Evolutionary conservation across 2,329 filamentous ascomycete genomes (phyloP).

Genomic region (Dendryphion nanum): DNA sequence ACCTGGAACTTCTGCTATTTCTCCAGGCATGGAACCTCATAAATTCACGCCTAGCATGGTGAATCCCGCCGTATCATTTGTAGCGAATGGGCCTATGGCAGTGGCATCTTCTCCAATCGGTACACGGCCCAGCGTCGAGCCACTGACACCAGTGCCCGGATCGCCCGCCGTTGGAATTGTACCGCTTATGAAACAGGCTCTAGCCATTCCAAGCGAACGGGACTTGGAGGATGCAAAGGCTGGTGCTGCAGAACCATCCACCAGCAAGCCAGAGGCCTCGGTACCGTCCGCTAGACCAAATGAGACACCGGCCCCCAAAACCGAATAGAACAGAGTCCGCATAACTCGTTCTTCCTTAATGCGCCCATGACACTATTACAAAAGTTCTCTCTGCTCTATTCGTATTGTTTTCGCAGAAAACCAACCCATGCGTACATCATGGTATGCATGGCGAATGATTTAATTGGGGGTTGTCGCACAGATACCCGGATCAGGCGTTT

Average conservation of each 20-base stretch:
- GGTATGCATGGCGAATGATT: too few species aligned
- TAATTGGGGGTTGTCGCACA: too few species aligned
- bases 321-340: too few species aligned
- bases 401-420: too few species aligned
- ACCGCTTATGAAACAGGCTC: conserved; percentile 17
- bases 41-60: conserved; percentile 30
- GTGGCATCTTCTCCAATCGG: conserved; percentile 10
- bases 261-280: neutral
- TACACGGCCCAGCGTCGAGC: conserved; percentile 34
- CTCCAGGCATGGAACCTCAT: conserved; percentile 18
- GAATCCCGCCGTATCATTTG: conserved; percentile 4
- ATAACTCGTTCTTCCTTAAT: too few species aligned
- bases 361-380: too few species aligned
- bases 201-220: too few species aligned
- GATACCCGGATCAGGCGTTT: conserved; percentile 2
- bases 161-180: conserved; percentile 30
- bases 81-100: conserved; percentile 1
- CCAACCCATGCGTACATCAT: too few species aligned
- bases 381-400: too few species aligned
- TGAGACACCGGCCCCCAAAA: too few species aligned
- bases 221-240: too few species aligned
- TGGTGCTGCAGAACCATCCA: neutral
- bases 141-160: conserved; percentile 35
- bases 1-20: neutral
- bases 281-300: too few species aligned